Evolutionary conservation across 163 green algal species (phyloP), one percentile per base, ranked within the genome.

Genomic region (Chlorella variabilis): DNA sequence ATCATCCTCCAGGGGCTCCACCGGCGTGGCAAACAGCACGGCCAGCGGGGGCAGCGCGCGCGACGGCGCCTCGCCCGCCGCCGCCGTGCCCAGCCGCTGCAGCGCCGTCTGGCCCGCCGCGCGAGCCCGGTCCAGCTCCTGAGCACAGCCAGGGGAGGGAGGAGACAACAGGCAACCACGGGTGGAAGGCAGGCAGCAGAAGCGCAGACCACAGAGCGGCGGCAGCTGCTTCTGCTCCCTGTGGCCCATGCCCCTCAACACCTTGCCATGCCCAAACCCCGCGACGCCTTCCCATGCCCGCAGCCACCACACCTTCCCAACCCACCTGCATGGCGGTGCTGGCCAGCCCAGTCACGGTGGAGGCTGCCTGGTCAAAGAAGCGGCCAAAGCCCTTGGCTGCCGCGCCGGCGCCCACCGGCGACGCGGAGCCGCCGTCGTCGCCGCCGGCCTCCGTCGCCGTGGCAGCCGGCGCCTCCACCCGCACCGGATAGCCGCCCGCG

Each of bases 21-120:
- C 80, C 17, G 80, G 70, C 11, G 71, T 87, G 29, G 79, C 63
- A 81, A 87, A 87, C 34, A 87, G 66, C 34, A 68, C 65, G 51
- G 21, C 54, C 67, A 59, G 36, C 11, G 48, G 33, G 4, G 61
- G 61, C 58, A 76, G 42, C 58, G 15, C 27, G 27, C 76, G 66
- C 5, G 48, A 61, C 27, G 66, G 8, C 4, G 41, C 80, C 4
- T 18, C 75, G 3, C n/a, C 68, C 3, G 54, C 54, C 18, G n/a
- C n/a, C 17, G n/a, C 77, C 9, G 45, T 45, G 36, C 36, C 63
- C 21, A 83, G 42, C 36, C 62, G 61, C n/a, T 81, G 75, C 59
- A 81, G 31, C 45, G 69, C 65, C 25, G 36, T 21, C 65, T 73
- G 65, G 2, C 65, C 68, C n/a, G 15, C 68, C 11, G 42, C 29